These are phyloP conservation scores for Saturnispora zaruensis DNA, from an alignment of 805 yeast species.

Conservation along the genomic window DNA sequence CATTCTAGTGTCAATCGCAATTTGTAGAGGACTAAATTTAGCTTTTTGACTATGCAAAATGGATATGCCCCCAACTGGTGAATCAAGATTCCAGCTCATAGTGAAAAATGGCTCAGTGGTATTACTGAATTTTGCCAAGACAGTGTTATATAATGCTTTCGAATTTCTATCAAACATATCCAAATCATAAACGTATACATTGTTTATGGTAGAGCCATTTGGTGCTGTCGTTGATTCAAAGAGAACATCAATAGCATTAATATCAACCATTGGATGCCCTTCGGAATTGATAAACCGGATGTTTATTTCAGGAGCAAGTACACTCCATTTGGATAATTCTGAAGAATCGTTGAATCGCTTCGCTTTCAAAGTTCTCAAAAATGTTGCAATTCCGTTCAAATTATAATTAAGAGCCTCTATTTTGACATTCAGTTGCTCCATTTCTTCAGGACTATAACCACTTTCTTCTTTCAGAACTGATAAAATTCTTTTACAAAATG, in stretches of 20 bases:
- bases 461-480: conserved; percentile 2
- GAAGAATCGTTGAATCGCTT: conserved; percentile 27
- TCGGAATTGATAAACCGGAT: conserved; percentile 59
- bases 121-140: conserved; percentile 37
- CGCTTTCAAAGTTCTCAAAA: conserved; percentile 24
- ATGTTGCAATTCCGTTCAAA: conserved; percentile 22
- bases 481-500: conserved; percentile 19
- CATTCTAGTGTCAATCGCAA: conserved; percentile 49
- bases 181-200: conserved; percentile 52
- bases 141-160: conserved; percentile 56
- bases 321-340: conserved; percentile 43
- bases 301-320: conserved; percentile 60
- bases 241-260: conserved; percentile 54
- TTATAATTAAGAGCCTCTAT: conserved; percentile 21
- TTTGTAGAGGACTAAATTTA: conserved; percentile 42
- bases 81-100: conserved; percentile 45
- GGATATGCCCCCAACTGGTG: conserved; percentile 58
- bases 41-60: conserved; percentile 45
- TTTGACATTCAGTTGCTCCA: conserved; percentile 19
- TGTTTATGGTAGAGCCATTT: conserved; percentile 62
- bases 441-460: conserved; percentile 7
- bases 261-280: conserved; percentile 61
- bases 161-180: conserved; percentile 63
- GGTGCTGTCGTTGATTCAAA: conserved; percentile 55
- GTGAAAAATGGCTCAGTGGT: conserved; percentile 28